These are phyloP conservation scores for Stagonosporopsis tanaceti DNA, from an alignment of 2,329 filamentous ascomycete genomes.

Conservation along the genomic window DNA sequence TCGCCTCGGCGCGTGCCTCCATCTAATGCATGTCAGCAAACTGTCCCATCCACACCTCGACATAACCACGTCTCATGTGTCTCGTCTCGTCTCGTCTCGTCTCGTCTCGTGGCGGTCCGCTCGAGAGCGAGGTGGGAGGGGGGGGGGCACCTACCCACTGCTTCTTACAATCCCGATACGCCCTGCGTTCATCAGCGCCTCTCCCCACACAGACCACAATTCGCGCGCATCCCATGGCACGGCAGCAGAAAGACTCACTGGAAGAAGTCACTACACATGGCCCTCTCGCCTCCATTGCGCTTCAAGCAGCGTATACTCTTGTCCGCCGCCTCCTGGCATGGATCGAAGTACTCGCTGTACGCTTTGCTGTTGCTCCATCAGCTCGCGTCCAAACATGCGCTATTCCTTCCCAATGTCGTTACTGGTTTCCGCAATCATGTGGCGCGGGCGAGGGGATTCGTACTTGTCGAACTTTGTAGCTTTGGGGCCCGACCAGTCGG, in stretches of 20 bases:
- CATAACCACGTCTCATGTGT: background rate
- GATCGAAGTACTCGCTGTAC: conserved; percentile 90
- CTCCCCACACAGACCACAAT: too few species aligned
- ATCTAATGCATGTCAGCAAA: conserved; percentile 24
- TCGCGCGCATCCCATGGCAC: too few species aligned
- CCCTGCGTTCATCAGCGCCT: conserved; percentile 59
- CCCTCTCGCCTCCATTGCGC: conserved; percentile 83
- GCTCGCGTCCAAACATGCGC: background rate
- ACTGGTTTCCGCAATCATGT: too few species aligned
- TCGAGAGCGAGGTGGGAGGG: background rate
- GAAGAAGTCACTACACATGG: conserved; percentile 96
- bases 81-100: background rate
- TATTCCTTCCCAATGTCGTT: too few species aligned
- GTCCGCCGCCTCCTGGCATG: conserved; percentile 90
- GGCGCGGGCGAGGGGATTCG: conserved; percentile 11
- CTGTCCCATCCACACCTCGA: background rate
- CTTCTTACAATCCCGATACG: conserved; percentile 94
- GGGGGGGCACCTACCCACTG: conserved; percentile 73
- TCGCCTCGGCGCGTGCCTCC: conserved; percentile 34
- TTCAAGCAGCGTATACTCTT: conserved; percentile 87
- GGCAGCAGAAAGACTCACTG: conserved; percentile 64
- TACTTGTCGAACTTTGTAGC: conserved; percentile 53
- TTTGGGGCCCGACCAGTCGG: conserved; percentile 37
- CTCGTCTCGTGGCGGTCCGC: background rate
- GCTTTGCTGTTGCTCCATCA: conserved; percentile 70